These are phyloP conservation scores for Rhizopus sp. DNA, from an alignment of 371 early-diverging fungal genomes.

Conservation along the genomic window DNA sequence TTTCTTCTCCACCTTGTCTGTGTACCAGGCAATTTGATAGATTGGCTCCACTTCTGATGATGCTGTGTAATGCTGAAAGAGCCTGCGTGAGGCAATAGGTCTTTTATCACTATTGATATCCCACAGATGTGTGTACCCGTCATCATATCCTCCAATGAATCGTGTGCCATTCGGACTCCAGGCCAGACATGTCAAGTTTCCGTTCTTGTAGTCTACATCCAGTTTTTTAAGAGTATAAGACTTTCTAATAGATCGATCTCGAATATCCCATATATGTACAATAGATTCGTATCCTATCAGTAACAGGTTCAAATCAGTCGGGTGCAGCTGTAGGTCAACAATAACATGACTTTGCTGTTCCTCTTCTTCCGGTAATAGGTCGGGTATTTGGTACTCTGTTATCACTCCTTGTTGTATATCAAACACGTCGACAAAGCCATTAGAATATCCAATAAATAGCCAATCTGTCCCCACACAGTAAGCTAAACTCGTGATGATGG, in stretches of 20 bases:
- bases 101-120: conserved; percentile 40
- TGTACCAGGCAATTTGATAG: conserved; percentile 57
- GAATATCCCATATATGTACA: conserved; percentile 53
- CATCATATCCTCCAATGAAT: conserved; percentile 60
- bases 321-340: conserved; percentile 55
- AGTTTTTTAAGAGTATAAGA: conserved; percentile 24
- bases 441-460: conserved; percentile 58
- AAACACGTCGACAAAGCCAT: conserved; percentile 58
- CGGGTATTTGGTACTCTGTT: conserved; percentile 50
- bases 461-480: conserved; percentile 58
- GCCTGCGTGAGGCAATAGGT: conserved; percentile 46
- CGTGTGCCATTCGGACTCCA: conserved; percentile 58
- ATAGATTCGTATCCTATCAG: conserved; percentile 55
- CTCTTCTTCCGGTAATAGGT: conserved; percentile 23
- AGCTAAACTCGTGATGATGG: conserved; percentile 53
- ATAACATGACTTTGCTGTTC: conserved; percentile 27
- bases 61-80: conserved; percentile 38
- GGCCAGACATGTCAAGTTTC: conserved; percentile 41
- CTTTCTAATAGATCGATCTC: conserved; percentile 39
- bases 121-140: conserved; percentile 58
- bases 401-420: conserved; percentile 51
- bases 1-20: conserved; percentile 29
- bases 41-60: conserved; percentile 41
- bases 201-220: conserved; percentile 27
- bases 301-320: conserved; percentile 50